Conservation (phyloP, 148 eudicot genomes). For the Camellia sinensis region DNA sequence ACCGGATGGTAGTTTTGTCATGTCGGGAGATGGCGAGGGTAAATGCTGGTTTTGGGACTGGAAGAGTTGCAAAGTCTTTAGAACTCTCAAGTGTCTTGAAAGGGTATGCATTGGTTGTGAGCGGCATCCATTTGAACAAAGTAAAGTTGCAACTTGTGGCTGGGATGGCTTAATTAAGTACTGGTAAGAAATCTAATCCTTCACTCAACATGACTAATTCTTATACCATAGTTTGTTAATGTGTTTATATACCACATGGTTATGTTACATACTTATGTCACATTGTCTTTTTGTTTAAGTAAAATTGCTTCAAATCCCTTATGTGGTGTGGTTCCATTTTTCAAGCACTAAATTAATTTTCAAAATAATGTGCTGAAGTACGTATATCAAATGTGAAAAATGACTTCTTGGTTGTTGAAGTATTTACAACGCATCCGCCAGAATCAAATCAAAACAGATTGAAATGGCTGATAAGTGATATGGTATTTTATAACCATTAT, state of each 20-base stretch:
- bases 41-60: slow-evolving; percentile 99
- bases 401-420: background rate
- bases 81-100: slow-evolving; percentile 82
- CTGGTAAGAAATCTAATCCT: slow-evolving; percentile 50
- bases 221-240: background rate
- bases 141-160: slow-evolving; percentile 98
- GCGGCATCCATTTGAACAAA: slow-evolving; percentile 95
- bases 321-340: background rate
- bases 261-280: background rate
- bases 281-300: background rate
- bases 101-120: slow-evolving; percentile 87
- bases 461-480: background rate
- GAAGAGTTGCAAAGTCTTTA: slow-evolving; percentile 91
- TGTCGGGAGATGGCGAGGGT: slow-evolving; percentile 99
- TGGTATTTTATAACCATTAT: background rate
- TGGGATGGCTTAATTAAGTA: slow-evolving; percentile 98
- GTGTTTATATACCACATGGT: too few species aligned
- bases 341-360: background rate
- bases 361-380: background rate
- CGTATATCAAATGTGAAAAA: background rate
- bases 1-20: background rate
- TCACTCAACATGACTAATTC: background rate
- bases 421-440: background rate
- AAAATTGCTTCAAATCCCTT: background rate
- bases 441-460: background rate